Percentiles rank a stretch among this genome's conserved stretches.
Evolutionary conservation across 768 basidiomycete species (phyloP).

Genomic region (Botryobasidium botryosum): DNA sequence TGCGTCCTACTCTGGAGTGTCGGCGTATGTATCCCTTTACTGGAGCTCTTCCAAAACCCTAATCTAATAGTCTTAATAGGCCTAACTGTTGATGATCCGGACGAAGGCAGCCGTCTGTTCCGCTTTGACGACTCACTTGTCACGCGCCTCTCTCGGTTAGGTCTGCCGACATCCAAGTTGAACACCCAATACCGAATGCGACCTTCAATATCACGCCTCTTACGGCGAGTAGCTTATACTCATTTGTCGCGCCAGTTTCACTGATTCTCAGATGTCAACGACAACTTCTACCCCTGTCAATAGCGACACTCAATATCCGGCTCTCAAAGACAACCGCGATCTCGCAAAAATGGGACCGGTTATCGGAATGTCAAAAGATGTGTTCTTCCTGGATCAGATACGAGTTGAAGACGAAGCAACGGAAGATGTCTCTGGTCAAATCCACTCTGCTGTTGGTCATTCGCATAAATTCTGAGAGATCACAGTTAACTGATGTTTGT

Average conservation of each 20-base stretch:
- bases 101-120: no score
- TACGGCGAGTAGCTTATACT: constrained; percentile 24
- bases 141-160: constrained; percentile 43
- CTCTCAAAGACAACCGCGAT: constrained; percentile 36
- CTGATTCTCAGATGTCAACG: not conserved
- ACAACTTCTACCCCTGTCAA: no score
- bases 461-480: no score
- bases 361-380: constrained; percentile 41
- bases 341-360: constrained; percentile 37
- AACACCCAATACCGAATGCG: constrained; percentile 62
- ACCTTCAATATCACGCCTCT: constrained; percentile 44
- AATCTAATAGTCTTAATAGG: no score
- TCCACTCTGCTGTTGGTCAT: not conserved
- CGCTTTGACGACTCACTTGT: constrained; percentile 58
- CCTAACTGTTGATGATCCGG: constrained; percentile 50
- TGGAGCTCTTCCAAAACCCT: no score
- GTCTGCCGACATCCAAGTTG: constrained; percentile 49
- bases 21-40: constrained; percentile 42
- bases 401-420: constrained; percentile 44
- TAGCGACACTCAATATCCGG: constrained; percentile 43
- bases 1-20: constrained; percentile 49
- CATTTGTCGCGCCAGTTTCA: not conserved
- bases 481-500: not conserved
- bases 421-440: not conserved
- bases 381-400: constrained; percentile 50